Base-by-base conservation (phyloP, 306 rosid genomes). In the Quercus engelmannii region DNA sequence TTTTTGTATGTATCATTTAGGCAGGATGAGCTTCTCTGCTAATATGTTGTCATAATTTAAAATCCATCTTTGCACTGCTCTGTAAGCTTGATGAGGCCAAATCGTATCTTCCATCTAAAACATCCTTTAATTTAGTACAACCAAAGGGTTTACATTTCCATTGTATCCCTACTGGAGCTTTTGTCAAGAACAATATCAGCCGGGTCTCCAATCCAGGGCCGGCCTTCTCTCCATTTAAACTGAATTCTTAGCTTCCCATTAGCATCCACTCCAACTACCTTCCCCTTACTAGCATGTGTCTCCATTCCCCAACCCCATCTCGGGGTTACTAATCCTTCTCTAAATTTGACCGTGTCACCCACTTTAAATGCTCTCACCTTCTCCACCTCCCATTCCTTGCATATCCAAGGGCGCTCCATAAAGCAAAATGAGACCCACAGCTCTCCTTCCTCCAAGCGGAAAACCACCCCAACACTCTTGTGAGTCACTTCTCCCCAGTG, bases 301-400 rank as follows among this genome's bases (percentile, higher is more conserved):
- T 95, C 99, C 98, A 95, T 92, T 85, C 99, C 99, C 99, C 99
- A 95, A 58, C 98, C 98, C 98, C 97, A 92, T 75, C 98, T 89
- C 0, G 99, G 99, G 55, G 82, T 59, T 28, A 88, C 99, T 55
- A 95, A 83, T 76, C 96, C 99, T 54, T 92, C 98, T 88, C 92
- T 87, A 72, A 93, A 91, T 79, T 74, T 86, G 75, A 93, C 99
- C 76, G 83, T 87, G 90, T 95, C 96, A 64, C 97, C 97, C 5
- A 90, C 90, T 83, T 84, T 84, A 73, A 90, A 92, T 18, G 96
- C 89, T 72, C 93, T 85, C n/a, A 88, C 72, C 80, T 86, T 79
- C 75, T 93, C 98, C 93, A 95, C 84, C 85, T 95, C 99, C 74
- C 78, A 81, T 59, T 88, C 88, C 87, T 95, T 95, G 79, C 99